Evolutionary conservation across 2,329 filamentous ascomycete genomes (phyloP).

Genomic region (Fusarium penzigii): DNA sequence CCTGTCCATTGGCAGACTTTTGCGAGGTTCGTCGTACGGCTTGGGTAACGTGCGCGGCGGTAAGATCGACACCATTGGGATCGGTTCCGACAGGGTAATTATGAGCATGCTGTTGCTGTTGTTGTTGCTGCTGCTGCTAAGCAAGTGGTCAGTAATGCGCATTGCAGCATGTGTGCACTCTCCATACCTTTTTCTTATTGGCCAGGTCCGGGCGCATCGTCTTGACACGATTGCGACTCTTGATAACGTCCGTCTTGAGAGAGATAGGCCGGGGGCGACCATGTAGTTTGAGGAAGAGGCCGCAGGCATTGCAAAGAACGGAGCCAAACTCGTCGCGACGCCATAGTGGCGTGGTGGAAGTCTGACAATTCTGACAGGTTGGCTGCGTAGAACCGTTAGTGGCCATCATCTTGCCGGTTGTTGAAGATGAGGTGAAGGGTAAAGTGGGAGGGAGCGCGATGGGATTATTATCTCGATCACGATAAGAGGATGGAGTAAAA

Average conservation of each 20-base stretch:
- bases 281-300: slow-evolving; percentile 95
- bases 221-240: slow-evolving; percentile 97
- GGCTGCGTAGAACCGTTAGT: slow-evolving; percentile 75
- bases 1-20: slow-evolving; percentile 71
- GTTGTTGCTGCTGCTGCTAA: slow-evolving; percentile 20
- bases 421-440: slow-evolving; percentile 31
- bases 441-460: slow-evolving; percentile 32
- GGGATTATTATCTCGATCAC: slow-evolving; percentile 37
- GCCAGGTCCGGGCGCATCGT: slow-evolving; percentile 75
- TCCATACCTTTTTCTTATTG: slow-evolving; percentile 78
- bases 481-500: slow-evolving; percentile 43
- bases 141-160: slow-evolving; percentile 6
- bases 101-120: slow-evolving; percentile 42
- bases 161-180: neutral
- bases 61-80: slow-evolving; percentile 58
- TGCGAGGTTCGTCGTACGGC: slow-evolving; percentile 63
- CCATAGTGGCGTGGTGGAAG: slow-evolving; percentile 95
- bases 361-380: slow-evolving; percentile 94
- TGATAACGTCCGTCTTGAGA: slow-evolving; percentile 98
- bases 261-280: slow-evolving; percentile 91
- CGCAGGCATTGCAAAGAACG: slow-evolving; percentile 97
- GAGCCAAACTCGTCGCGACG: slow-evolving; percentile 93
- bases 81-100: slow-evolving; percentile 44
- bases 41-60: slow-evolving; percentile 54
- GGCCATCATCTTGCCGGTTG: slow-evolving; percentile 49